Evolutionary conservation across 305 asterid species (phyloP).

Genomic region (Solanum hybrid): DNA sequence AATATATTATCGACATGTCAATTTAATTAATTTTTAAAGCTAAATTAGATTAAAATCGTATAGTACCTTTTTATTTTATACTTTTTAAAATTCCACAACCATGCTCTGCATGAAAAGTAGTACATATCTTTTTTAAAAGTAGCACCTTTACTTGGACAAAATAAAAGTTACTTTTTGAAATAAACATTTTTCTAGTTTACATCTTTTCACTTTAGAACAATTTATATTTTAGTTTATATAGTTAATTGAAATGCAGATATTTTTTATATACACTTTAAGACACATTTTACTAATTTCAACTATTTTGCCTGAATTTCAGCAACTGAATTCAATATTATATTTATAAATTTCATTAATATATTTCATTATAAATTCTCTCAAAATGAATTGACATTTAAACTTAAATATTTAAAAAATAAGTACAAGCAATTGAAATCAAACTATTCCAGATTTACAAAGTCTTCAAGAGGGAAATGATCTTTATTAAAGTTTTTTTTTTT

Average conservation of each 20-base stretch:
- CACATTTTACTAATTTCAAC: not conserved
- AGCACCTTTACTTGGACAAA: not conserved
- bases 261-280: not conserved
- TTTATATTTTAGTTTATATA: not conserved
- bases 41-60: too few species aligned
- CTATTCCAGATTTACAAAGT: too few species aligned
- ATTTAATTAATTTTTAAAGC: too few species aligned
- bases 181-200: not conserved
- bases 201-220: not conserved
- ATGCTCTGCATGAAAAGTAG: not conserved
- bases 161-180: not conserved
- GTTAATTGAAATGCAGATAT: not conserved
- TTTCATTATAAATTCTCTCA: not conserved
- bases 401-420: not conserved
- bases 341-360: not conserved
- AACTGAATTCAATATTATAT: too few species aligned
- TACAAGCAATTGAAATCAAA: too few species aligned
- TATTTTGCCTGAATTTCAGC: not conserved
- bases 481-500: too few species aligned
- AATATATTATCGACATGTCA: rapidly evolving
- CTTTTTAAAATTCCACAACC: not conserved
- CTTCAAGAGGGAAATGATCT: too few species aligned
- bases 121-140: not conserved
- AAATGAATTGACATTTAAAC: not conserved
- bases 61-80: not conserved